These are phyloP conservation scores for Cercospora sp. DNA, from an alignment of 2,329 filamentous ascomycete genomes.

Conservation along the genomic window DNA sequence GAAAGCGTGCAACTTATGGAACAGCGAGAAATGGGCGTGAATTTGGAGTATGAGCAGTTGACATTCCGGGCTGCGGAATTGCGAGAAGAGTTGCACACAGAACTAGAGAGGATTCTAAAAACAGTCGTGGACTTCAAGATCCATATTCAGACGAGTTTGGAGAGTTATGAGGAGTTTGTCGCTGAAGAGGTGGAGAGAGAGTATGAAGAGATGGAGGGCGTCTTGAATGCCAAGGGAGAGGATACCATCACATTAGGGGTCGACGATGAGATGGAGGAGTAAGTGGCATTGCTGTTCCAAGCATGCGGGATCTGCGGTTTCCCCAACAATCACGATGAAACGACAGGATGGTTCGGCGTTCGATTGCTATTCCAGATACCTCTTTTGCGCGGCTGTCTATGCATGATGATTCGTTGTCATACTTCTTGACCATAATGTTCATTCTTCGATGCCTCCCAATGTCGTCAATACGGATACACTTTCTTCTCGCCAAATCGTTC, in stretches of 20 bases:
- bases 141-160: slow-evolving; percentile 86
- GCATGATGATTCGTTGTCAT: background rate
- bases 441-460: background rate
- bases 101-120: slow-evolving; percentile 93
- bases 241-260: slow-evolving; percentile 9
- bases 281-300: background rate
- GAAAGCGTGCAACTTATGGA: slow-evolving; percentile 91
- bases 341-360: background rate
- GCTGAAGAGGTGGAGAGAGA: slow-evolving; percentile 81
- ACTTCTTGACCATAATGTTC: background rate
- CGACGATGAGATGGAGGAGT: slow-evolving; percentile 23
- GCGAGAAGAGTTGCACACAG: slow-evolving; percentile 95
- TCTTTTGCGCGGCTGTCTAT: background rate
- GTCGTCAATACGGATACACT: background rate
- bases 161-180: slow-evolving; percentile 92
- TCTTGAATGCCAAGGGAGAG: slow-evolving; percentile 14
- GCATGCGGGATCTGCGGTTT: background rate
- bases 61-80: slow-evolving; percentile 79
- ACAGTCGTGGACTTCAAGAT: slow-evolving; percentile 99
- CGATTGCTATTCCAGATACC: background rate
- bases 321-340: background rate
- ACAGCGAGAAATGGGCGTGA: slow-evolving; percentile 93
- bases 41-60: slow-evolving; percentile 95
- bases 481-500: background rate
- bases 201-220: slow-evolving; percentile 53